Percentiles rank a stretch among this genome's conserved stretches.
Evolutionary conservation across 169 alveolate species (phyloP).

Genomic region (Plasmodium berghei): DNA sequence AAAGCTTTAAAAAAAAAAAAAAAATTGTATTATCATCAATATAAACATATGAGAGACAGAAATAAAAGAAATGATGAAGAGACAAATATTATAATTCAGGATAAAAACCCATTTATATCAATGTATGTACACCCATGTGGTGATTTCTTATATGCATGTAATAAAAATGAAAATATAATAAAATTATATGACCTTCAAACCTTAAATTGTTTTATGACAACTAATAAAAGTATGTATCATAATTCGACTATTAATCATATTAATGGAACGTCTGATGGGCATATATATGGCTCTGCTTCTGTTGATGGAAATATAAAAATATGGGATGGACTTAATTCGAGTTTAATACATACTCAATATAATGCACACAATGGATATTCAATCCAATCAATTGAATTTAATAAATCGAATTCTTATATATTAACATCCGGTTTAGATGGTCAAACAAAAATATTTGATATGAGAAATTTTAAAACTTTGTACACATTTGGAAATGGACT

Average conservation of each 20-base stretch:
- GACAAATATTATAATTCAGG: slow-evolving; percentile 35
- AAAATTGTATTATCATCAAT: background rate
- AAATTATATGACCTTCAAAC: slow-evolving; percentile 83
- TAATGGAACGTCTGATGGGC: slow-evolving; percentile 65
- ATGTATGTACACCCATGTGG: slow-evolving; percentile 87
- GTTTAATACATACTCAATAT: slow-evolving; percentile 69
- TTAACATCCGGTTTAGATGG: slow-evolving; percentile 84
- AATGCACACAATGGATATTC: slow-evolving; percentile 80
- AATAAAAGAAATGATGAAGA: slow-evolving; percentile 21
- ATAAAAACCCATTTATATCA: slow-evolving; percentile 44
- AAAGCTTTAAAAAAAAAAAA: slow-evolving; percentile 42
- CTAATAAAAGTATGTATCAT: slow-evolving; percentile 19
- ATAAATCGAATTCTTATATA: slow-evolving; percentile 73
- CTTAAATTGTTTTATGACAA: slow-evolving; percentile 72
- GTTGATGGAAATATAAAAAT: slow-evolving; percentile 58
- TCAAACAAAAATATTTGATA: slow-evolving; percentile 80
- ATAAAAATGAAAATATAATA: slow-evolving; percentile 78
- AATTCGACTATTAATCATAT: slow-evolving; percentile 37
- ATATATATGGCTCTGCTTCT: slow-evolving; percentile 25
- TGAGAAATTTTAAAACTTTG: slow-evolving; percentile 74
- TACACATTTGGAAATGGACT: slow-evolving; percentile 68
- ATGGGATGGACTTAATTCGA: slow-evolving; percentile 85
- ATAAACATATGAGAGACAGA: slow-evolving; percentile 17
- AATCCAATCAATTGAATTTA: slow-evolving; percentile 78
- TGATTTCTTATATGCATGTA: slow-evolving; percentile 83